Percentiles rank a stretch among this genome's conserved stretches.
Conservation (phyloP, 371 early-diverging fungal genomes). For the Mucor circinelloides region DNA sequence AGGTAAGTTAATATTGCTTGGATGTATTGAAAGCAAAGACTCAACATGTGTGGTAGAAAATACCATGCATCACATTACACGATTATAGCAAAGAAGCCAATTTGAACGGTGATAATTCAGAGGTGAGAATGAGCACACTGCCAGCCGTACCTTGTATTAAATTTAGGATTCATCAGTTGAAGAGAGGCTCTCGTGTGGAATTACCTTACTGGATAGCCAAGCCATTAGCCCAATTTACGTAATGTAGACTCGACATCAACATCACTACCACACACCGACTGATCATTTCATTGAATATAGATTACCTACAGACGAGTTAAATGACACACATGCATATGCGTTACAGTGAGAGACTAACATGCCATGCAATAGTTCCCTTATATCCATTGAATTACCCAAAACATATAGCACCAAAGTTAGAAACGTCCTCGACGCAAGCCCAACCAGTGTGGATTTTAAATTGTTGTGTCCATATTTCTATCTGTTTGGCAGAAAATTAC, state of each 20-base stretch:
- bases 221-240: slow-evolving; percentile 44
- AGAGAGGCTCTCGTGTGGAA: slow-evolving; percentile 33
- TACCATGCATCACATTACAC: slow-evolving; percentile 45
- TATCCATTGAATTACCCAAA: slow-evolving; percentile 41
- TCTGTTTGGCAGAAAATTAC: slow-evolving; percentile 41
- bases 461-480: slow-evolving; percentile 47
- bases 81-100: slow-evolving; percentile 36
- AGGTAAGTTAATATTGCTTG: slow-evolving; percentile 16
- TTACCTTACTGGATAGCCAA: slow-evolving; percentile 53
- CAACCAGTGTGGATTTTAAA: slow-evolving; percentile 41
- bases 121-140: slow-evolving; percentile 12
- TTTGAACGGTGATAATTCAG: slow-evolving; percentile 39
- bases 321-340: neutral
- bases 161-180: neutral
- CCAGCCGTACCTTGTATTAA: neutral
- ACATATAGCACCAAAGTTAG: slow-evolving; percentile 45
- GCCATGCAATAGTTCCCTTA: slow-evolving; percentile 18
- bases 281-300: neutral
- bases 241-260: slow-evolving; percentile 7
- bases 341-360: neutral
- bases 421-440: slow-evolving; percentile 43
- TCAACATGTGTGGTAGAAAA: slow-evolving; percentile 26
- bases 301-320: slow-evolving; percentile 5
- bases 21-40: too few relatives aligned
- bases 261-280: neutral